These are phyloP conservation scores for Astragalus glycyphyllos DNA, from an alignment of 306 rosid species.

Conservation along the genomic window DNA sequence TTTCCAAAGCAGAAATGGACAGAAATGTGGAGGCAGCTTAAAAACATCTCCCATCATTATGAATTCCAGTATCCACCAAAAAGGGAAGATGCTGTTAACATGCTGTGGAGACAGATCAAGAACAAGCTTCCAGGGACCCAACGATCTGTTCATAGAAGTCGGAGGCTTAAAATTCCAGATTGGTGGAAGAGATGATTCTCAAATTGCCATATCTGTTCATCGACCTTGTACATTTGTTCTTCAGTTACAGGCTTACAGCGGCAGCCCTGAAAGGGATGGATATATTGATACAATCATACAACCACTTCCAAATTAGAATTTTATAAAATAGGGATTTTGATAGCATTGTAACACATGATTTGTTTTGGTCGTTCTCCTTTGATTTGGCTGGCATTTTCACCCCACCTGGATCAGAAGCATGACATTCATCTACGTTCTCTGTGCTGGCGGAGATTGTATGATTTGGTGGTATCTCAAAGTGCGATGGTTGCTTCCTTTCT, in stretches of 20 bases:
- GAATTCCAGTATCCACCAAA: conserved; percentile 88
- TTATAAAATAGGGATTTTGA: conserved; percentile 10
- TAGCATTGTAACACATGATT: background rate
- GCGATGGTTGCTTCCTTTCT: background rate
- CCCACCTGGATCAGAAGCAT: background rate
- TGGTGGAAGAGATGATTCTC: conserved; percentile 79
- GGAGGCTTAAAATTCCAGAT: conserved; percentile 85
- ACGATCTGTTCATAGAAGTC: conserved; percentile 73
- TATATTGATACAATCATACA: conserved; percentile 6
- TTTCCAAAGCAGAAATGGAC: conserved; percentile 83
- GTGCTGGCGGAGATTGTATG: background rate
- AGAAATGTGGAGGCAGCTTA: conserved; percentile 86
- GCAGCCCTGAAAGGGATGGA: conserved; percentile 39
- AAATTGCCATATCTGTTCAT: background rate
- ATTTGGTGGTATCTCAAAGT: background rate
- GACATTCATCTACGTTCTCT: conserved; percentile 14
- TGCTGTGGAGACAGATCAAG: conserved; percentile 95
- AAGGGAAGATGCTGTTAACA: conserved; percentile 84
- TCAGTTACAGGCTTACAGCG: conserved; percentile 29
- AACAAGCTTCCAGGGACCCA: conserved; percentile 79
- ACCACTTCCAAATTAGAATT: conserved; percentile 25
- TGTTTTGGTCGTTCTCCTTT: conserved; percentile 10
- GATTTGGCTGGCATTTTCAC: conserved; percentile 14
- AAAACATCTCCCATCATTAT: conserved; percentile 74
- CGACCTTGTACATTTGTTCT: conserved; percentile 44